Conservation (phyloP, 495 filamentous ascomycete genomes). For the Diplogelasinospora grovesii region DNA sequence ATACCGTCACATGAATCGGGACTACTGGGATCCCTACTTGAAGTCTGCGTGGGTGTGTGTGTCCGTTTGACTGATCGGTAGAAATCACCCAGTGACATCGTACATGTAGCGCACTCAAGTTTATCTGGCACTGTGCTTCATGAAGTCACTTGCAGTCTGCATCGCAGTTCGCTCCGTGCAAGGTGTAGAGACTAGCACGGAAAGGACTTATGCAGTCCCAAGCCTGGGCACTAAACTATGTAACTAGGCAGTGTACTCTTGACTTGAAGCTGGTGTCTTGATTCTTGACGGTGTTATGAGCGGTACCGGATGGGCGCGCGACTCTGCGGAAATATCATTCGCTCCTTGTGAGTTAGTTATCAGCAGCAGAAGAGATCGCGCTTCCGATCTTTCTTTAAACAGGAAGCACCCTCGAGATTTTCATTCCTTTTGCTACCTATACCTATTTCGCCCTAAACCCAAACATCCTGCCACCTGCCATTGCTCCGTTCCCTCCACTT, state of each 20-base stretch:
- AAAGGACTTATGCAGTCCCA: neutral
- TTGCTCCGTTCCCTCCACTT: constrained; percentile 1
- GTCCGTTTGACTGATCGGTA: too few relatives aligned
- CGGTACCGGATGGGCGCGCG: constrained; percentile 1
- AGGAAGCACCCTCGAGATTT: neutral
- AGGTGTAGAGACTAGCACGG: neutral
- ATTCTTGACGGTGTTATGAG: neutral
- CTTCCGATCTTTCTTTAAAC: neutral
- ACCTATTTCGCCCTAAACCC: constrained; percentile 4
- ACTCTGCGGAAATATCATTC: neutral
- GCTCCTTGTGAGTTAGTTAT: neutral
- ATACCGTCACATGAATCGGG: too few relatives aligned
- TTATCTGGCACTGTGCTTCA: constrained; percentile 1
- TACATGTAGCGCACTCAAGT: too few relatives aligned
- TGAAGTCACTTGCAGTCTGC: constrained; percentile 2
- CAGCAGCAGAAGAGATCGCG: neutral
- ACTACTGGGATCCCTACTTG: too few relatives aligned
- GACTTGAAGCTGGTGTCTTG: neutral
- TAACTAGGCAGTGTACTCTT: neutral
- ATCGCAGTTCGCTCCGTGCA: neutral
- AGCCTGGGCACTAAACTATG: neutral
- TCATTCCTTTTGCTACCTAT: constrained; percentile 1
- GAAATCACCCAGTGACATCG: too few relatives aligned
- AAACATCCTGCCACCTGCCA: constrained; percentile 16
- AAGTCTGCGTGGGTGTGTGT: too few relatives aligned